These are phyloP conservation scores for Antitrichia curtipendula DNA, from an alignment of 225 moss, liverwort and hornwort species.

Conservation along the genomic window DNA sequence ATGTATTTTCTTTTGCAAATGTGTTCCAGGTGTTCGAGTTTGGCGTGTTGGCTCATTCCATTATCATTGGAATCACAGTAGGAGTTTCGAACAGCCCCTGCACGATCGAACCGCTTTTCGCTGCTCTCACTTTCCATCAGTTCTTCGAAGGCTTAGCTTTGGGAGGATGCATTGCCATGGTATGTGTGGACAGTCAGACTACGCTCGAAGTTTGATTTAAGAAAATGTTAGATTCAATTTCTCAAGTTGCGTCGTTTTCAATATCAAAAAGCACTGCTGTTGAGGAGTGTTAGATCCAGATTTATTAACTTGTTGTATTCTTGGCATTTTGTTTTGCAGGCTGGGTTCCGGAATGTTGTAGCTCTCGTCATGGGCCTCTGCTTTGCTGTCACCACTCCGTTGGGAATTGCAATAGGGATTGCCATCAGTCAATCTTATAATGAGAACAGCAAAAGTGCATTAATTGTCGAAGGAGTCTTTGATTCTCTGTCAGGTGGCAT, in stretches of 20 bases:
- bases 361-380: slow-evolving; percentile 26
- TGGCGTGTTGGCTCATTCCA: slow-evolving; percentile 40
- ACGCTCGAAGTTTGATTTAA: neutral
- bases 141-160: slow-evolving; percentile 76
- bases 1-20: neutral
- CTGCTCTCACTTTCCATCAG: slow-evolving; percentile 72
- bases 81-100: slow-evolving; percentile 71
- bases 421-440: slow-evolving; percentile 32
- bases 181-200: neutral
- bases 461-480: slow-evolving; percentile 33
- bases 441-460: slow-evolving; percentile 16
- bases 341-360: neutral
- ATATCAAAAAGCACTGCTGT: neutral
- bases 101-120: slow-evolving; percentile 55
- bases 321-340: neutral
- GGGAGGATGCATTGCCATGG: slow-evolving; percentile 79
- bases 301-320: neutral
- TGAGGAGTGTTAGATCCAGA: neutral
- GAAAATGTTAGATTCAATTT: no score
- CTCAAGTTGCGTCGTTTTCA: neutral
- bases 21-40: neutral
- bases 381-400: slow-evolving; percentile 37
- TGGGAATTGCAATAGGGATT: slow-evolving; percentile 39
- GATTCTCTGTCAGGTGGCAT: slow-evolving; percentile 40
- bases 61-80: slow-evolving; percentile 55